Percentiles rank a stretch among this genome's conserved stretches.
These are phyloP conservation scores for Orbilia blumenaviensis DNA, from an alignment of 2,329 filamentous ascomycete species.

Conservation along the genomic window DNA sequence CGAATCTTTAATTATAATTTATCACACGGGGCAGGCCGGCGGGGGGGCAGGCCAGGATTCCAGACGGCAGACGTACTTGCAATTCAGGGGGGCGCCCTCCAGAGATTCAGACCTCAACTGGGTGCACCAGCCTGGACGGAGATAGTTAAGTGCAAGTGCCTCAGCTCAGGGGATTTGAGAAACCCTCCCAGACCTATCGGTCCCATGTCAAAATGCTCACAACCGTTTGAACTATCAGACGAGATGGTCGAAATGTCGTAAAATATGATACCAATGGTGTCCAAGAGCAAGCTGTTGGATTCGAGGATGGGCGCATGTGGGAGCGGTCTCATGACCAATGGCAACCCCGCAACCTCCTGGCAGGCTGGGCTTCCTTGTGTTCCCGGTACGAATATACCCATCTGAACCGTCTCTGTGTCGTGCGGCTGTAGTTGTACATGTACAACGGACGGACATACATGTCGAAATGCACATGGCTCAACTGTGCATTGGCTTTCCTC, in stretches of 20 bases:
- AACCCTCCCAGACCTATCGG: constrained; percentile 6
- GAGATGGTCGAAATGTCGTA: constrained; percentile 13
- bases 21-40: constrained; percentile 12
- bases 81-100: constrained; percentile 24
- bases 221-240: constrained; percentile 13
- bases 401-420: not conserved
- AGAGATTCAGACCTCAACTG: constrained; percentile 6
- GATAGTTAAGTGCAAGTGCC: constrained; percentile 3
- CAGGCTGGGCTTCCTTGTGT: constrained; percentile 1
- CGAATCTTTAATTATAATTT: constrained; percentile 19
- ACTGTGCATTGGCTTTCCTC: constrained; percentile 16
- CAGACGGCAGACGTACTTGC: constrained; percentile 19
- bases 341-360: constrained; percentile 27
- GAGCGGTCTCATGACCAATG: constrained; percentile 45
- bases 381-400: not conserved
- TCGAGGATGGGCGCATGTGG: constrained; percentile 34
- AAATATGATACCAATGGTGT: constrained; percentile 27
- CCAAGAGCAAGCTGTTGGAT: constrained; percentile 23
- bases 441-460: not conserved
- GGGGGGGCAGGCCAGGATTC: constrained; percentile 18
- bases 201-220: constrained; percentile 12
- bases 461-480: constrained; percentile 12
- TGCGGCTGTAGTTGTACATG: not conserved
- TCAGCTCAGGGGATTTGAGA: constrained; percentile 13
- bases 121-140: not conserved